Percentiles rank a stretch among this genome's conserved stretches.
Evolutionary conservation across 73 alveolate genomes (phyloP).

Genomic region (Uronychia setigera): DNA sequence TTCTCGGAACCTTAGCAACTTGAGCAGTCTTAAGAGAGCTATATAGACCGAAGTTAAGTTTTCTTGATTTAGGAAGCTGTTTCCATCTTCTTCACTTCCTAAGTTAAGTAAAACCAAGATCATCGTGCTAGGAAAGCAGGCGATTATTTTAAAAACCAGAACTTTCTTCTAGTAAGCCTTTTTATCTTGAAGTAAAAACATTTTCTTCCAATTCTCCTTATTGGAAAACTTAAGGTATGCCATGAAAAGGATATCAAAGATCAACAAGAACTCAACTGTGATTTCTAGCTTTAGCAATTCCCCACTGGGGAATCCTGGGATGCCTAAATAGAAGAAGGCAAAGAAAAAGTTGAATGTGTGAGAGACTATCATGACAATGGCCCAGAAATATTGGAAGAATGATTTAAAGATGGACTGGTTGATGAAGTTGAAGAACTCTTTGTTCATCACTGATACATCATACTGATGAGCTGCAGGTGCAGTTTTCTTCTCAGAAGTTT

Average conservation of each 20-base stretch:
- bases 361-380: not conserved
- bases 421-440: not conserved
- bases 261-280: slow-evolving; percentile 36
- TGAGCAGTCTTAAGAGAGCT: not conserved
- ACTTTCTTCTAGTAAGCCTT: not conserved
- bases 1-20: not conserved
- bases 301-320: slow-evolving; percentile 58
- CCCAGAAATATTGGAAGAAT: slow-evolving; percentile 31
- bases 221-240: not conserved
- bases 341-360: slow-evolving; percentile 50
- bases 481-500: no score
- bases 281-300: slow-evolving; percentile 49
- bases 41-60: not conserved
- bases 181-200: slow-evolving; percentile 50
- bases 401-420: not conserved
- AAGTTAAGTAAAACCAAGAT: not conserved
- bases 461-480: not conserved
- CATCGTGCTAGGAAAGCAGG: not conserved
- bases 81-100: not conserved
- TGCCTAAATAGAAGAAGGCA: slow-evolving; percentile 49
- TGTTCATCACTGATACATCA: not conserved
- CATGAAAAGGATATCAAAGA: slow-evolving; percentile 36
- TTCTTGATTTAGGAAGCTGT: not conserved
- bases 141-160: not conserved
- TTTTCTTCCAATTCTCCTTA: slow-evolving; percentile 9